Evolutionary conservation across 1,139 yeast species (phyloP).

Genomic region (Taphrina flavorubra): DNA sequence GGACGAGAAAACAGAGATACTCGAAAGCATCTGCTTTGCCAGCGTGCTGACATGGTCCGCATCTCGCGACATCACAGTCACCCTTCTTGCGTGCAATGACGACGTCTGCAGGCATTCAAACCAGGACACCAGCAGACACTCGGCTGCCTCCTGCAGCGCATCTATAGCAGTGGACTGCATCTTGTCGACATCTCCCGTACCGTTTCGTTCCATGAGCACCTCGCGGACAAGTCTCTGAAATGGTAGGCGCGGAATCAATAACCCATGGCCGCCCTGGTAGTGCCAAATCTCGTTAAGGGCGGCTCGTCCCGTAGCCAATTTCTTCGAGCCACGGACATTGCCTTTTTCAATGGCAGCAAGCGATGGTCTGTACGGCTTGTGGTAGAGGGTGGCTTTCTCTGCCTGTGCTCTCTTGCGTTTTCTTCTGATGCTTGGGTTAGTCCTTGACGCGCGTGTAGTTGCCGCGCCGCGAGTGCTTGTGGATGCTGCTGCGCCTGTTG

Average conservation of each 20-base stretch:
- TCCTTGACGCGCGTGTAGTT: no score
- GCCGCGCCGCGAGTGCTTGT: no score
- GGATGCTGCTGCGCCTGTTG: no score
- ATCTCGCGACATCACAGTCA: not conserved
- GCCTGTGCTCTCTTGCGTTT: no score
- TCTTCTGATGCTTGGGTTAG: no score
- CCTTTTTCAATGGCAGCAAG: not conserved
- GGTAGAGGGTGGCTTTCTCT: not conserved
- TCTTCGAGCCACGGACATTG: not conserved
- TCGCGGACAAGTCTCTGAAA: not conserved
- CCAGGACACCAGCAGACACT: not conserved
- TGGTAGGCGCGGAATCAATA: not conserved
- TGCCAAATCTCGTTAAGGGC: not conserved
- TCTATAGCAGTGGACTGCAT: not conserved
- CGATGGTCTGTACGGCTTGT: not conserved
- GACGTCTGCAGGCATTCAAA: not conserved
- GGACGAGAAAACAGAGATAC: no score
- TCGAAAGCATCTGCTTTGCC: not conserved
- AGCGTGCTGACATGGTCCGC: not conserved
- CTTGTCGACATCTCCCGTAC: no score
- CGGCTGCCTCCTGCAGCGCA: not conserved
- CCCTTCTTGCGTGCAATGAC: not conserved
- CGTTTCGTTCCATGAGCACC: not conserved
- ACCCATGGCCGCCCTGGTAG: not conserved
- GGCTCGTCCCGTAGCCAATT: not conserved